Evolutionary conservation across 2,329 filamentous ascomycete genomes (phyloP).

Genomic region (Phyllosticta citribraziliensis): DNA sequence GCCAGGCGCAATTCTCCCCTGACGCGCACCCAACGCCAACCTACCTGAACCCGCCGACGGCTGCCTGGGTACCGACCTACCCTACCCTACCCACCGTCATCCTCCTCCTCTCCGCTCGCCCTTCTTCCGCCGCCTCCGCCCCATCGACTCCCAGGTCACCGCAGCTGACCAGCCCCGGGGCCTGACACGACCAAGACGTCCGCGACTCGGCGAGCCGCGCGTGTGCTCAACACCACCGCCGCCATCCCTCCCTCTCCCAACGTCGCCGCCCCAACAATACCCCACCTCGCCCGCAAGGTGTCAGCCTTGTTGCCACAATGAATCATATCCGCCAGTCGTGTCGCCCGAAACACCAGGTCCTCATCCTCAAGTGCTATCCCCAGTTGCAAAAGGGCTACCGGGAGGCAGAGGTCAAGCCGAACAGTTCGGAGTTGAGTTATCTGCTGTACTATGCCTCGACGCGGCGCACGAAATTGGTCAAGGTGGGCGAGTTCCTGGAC

Average conservation of each 20-base stretch:
- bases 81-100: not conserved
- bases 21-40: not conserved
- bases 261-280: not conserved
- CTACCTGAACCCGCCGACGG: not conserved
- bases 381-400: conserved; percentile 71
- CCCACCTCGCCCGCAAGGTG: not conserved
- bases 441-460: conserved; percentile 94
- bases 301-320: conserved; percentile 27
- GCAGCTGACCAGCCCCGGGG: not conserved
- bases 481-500: conserved; percentile 89
- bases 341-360: conserved; percentile 92
- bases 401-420: conserved; percentile 83
- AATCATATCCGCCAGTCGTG: conserved; percentile 50
- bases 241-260: not conserved
- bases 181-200: not conserved
- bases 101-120: not conserved
- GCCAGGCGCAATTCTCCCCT: conserved; percentile 11
- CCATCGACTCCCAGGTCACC: not conserved
- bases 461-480: conserved; percentile 87
- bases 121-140: conserved; percentile 1
- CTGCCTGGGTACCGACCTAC: not conserved
- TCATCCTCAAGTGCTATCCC: conserved; percentile 94
- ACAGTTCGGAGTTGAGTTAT: conserved; percentile 93
- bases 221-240: not conserved
- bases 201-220: not conserved